These are phyloP conservation scores for Coprinopsis marcescibilis DNA, from an alignment of 768 basidiomycete species.

Conservation along the genomic window DNA sequence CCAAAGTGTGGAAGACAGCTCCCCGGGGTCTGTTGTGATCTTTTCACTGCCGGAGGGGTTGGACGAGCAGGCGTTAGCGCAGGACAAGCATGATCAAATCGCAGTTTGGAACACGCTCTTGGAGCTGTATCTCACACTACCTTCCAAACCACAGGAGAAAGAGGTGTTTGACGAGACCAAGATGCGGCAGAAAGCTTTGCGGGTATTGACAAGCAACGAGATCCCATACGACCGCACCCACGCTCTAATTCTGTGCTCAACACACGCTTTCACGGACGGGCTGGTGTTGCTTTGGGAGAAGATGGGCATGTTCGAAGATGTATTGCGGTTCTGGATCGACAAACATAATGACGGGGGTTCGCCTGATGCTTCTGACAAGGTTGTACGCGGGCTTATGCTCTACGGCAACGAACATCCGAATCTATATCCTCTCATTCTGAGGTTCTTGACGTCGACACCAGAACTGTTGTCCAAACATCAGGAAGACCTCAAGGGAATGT, in stretches of 20 bases:
- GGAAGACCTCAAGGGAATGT: slow-evolving; percentile 60
- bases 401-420: slow-evolving; percentile 70
- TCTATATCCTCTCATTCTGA: slow-evolving; percentile 81
- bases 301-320: slow-evolving; percentile 94
- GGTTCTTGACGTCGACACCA: slow-evolving; percentile 82
- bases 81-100: slow-evolving; percentile 62
- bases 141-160: slow-evolving; percentile 19
- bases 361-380: slow-evolving; percentile 42
- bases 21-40: slow-evolving; percentile 20
- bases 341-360: slow-evolving; percentile 38
- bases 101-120: slow-evolving; percentile 95
- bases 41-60: slow-evolving; percentile 11
- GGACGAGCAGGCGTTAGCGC: slow-evolving; percentile 29
- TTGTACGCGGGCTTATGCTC: slow-evolving; percentile 63
- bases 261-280: slow-evolving; percentile 73
- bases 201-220: slow-evolving; percentile 51
- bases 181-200: slow-evolving; percentile 63
- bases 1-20: slow-evolving; percentile 50
- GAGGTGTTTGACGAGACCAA: slow-evolving; percentile 26
- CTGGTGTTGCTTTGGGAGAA: slow-evolving; percentile 90
- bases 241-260: slow-evolving; percentile 93
- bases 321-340: slow-evolving; percentile 91
- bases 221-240: slow-evolving; percentile 86
- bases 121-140: slow-evolving; percentile 79
- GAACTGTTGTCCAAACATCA: slow-evolving; percentile 68